Percentiles rank a stretch among this genome's conserved stretches.
These are phyloP conservation scores for Blastobotrys robertii DNA, from an alignment of 805 yeast genomes.

Conservation along the genomic window DNA sequence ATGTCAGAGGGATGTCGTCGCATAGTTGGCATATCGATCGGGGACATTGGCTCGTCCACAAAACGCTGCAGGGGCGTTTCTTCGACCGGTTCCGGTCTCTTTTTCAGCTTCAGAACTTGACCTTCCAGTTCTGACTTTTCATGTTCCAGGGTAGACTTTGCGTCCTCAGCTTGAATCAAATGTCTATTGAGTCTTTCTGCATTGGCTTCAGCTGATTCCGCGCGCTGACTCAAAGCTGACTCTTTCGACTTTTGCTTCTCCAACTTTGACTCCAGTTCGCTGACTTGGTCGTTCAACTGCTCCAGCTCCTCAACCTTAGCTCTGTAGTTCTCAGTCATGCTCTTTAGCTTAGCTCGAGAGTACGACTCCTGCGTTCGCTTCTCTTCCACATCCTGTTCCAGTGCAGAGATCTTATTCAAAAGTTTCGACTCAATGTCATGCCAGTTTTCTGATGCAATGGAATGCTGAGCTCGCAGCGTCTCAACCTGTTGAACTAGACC, in stretches of 20 bases:
- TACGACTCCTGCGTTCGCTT: conserved; percentile 12
- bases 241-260: not conserved
- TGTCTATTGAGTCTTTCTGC: conserved; percentile 2
- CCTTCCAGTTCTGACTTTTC: not conserved
- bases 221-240: not conserved
- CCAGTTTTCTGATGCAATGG: conserved; percentile 76
- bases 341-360: conserved; percentile 12
- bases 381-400: conserved; percentile 17
- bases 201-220: not conserved
- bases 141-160: too few relatives aligned
- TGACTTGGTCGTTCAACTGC: not conserved
- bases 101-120: not conserved
- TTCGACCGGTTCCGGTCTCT: not conserved
- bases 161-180: too few relatives aligned
- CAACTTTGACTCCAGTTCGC: not conserved
- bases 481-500: conserved; percentile 36
- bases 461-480: conserved; percentile 57
- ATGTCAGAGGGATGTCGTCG: not conserved
- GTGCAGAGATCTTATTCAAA: conserved; percentile 34
- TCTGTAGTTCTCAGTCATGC: conserved; percentile 1
- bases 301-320: conserved; percentile 4
- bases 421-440: conserved; percentile 64
- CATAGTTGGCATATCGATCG: not conserved
- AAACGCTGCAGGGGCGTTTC: too few relatives aligned
- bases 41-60: not conserved